Base-by-base conservation (phyloP, 768 basidiomycete genomes). In the Hortiboletus flavorubellus region DNA sequence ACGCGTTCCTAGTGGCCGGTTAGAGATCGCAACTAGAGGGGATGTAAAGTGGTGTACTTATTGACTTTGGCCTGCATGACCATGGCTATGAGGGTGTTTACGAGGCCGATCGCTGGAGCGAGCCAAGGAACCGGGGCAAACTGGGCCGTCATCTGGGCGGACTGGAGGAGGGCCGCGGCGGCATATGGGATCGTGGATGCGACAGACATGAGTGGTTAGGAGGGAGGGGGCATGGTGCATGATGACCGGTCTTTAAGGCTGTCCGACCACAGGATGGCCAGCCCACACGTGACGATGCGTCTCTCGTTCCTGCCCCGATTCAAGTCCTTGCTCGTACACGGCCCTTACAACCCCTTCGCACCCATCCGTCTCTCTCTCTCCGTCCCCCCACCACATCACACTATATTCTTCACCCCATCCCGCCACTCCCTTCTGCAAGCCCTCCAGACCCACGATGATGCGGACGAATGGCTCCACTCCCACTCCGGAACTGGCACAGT, bases 301-400 rank as follows among this genome's bases (percentile, higher is more conserved):
- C 53, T 83, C 15, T 80, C 80, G 16, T 44, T 64, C 8, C 68
- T 88, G n/a, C 87, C 88, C 5, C 61, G 59, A 2, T 88, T 83
- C 70, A 71, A 67, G 16, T 77, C 81, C 5, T 66, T 91, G n/a
- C 73, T 91, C 12, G 70, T 91, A 33, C 75, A 80, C 26, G 90
- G 90, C 1, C 55, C 73, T 0, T 87, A 83, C 64, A 84, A 82
- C 48, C 69, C 85, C 18, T 85, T 90, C 4, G 85, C 87, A 6
- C 87, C 87, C 4, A 72, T 92, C 46, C 83, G 88, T 58, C 74
- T 91, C 35, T 77, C 80, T 38, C 68, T 88, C 30, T 86, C 87
- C 0, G 51, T 63, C 9, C 67, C 75, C 21, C 64, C 71, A 11
- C 61, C 58, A 33, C 65, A 69, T 16, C 67, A 70, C 43, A 70